Conservation (phyloP, 768 basidiomycete genomes). For the Phallus indusiatus region DNA sequence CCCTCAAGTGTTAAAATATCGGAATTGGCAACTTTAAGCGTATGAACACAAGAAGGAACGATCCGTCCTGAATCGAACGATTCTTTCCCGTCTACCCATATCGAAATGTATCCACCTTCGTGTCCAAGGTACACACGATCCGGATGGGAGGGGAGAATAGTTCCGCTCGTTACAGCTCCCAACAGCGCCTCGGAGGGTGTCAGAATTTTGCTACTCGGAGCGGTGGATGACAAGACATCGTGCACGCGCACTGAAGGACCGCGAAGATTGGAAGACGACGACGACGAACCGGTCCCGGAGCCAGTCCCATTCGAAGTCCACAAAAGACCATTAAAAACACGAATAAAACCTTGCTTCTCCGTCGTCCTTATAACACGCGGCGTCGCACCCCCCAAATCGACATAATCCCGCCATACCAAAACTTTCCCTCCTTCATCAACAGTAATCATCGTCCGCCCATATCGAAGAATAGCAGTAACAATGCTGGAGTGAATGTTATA, state of each 20-base stretch:
- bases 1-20: slow-evolving; percentile 81
- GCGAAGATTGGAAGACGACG: slow-evolving; percentile 23
- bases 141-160: slow-evolving; percentile 61
- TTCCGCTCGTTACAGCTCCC: slow-evolving; percentile 76
- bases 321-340: slow-evolving; percentile 61
- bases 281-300: slow-evolving; percentile 17
- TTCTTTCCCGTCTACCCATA: slow-evolving; percentile 47
- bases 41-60: slow-evolving; percentile 57
- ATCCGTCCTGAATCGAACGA: slow-evolving; percentile 8
- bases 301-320: slow-evolving; percentile 71
- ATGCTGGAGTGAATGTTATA: slow-evolving; percentile 54
- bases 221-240: slow-evolving; percentile 34
- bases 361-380: slow-evolving; percentile 58
- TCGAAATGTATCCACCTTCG: slow-evolving; percentile 79
- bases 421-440: slow-evolving; percentile 83
- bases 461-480: slow-evolving; percentile 66
- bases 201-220: slow-evolving; percentile 23
- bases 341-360: slow-evolving; percentile 77
- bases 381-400: slow-evolving; percentile 28
- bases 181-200: slow-evolving; percentile 58
- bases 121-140: slow-evolving; percentile 76
- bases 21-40: slow-evolving; percentile 70
- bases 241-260: slow-evolving; percentile 75
- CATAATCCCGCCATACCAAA: slow-evolving; percentile 43
- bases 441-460: slow-evolving; percentile 61